Evolutionary conservation across 2,329 filamentous ascomycete species (phyloP).

Genomic region (Pseudogymnoascus sp.): DNA sequence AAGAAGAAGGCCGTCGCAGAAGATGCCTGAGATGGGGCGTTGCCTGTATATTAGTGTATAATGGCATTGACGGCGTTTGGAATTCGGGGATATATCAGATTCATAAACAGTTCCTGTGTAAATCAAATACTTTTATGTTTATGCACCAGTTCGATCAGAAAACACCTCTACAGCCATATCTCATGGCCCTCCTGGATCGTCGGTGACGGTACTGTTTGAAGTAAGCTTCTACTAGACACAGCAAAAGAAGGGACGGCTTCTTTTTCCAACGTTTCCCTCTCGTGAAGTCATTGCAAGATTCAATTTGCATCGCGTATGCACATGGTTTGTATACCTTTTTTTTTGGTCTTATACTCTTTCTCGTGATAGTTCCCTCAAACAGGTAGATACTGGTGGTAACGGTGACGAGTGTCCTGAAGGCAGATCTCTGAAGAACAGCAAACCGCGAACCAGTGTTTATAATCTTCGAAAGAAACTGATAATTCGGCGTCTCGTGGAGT

Average conservation of each 20-base stretch:
- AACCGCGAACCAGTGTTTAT: neutral
- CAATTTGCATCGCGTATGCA: neutral
- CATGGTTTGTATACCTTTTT: neutral
- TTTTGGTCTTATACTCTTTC: neutral
- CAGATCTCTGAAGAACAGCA: neutral
- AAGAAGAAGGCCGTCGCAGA: slow-evolving; percentile 32
- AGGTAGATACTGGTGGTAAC: neutral
- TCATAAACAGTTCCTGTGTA: slow-evolving; percentile 5
- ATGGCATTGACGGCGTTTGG: slow-evolving; percentile 26
- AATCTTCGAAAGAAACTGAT: neutral
- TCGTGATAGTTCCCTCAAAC: neutral
- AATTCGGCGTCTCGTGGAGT: neutral
- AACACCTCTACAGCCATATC: neutral
- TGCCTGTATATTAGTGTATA: slow-evolving; percentile 22
- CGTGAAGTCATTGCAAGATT: neutral
- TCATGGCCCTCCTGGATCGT: neutral
- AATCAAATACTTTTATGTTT: slow-evolving; percentile 7
- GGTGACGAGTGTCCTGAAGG: neutral
- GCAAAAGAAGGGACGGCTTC: neutral
- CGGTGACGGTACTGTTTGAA: neutral
- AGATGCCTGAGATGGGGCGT: neutral
- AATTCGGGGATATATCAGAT: slow-evolving; percentile 14
- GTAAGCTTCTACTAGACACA: neutral
- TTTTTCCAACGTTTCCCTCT: neutral
- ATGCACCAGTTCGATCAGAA: neutral